These are phyloP conservation scores for Daldinia vernicosa DNA, from an alignment of 495 filamentous ascomycete genomes.

Conservation along the genomic window DNA sequence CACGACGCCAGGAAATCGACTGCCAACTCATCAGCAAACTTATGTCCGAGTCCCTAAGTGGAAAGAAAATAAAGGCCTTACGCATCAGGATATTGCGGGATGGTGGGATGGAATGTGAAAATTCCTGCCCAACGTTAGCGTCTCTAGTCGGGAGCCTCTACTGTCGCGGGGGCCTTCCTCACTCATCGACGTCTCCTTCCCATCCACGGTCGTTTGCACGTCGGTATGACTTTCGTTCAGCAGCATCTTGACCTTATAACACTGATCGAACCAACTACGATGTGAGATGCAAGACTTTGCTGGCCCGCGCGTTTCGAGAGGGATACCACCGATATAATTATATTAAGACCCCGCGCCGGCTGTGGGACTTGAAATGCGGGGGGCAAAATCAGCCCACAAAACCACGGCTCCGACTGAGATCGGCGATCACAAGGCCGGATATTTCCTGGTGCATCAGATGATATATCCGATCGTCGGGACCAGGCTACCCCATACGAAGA, in stretches of 20 bases:
- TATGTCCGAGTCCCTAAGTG: not conserved
- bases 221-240: slow-evolving; percentile 57
- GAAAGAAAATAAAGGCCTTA: slow-evolving; percentile 46
- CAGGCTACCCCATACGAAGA: not conserved
- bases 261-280: not conserved
- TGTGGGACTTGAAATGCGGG: slow-evolving; percentile 31
- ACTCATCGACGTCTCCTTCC: slow-evolving; percentile 61
- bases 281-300: slow-evolving; percentile 6
- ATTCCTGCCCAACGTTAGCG: slow-evolving; percentile 66
- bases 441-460: not conserved
- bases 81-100: slow-evolving; percentile 86
- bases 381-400: slow-evolving; percentile 18
- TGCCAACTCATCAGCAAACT: slow-evolving; percentile 46
- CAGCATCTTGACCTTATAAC: slow-evolving; percentile 48
- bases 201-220: slow-evolving; percentile 53
- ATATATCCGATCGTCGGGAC: not conserved
- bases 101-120: slow-evolving; percentile 86
- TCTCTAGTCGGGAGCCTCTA: slow-evolving; percentile 15
- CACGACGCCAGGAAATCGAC: slow-evolving; percentile 87
- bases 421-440: slow-evolving; percentile 16
- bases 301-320: slow-evolving; percentile 15
- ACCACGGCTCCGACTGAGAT: slow-evolving; percentile 30
- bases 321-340: slow-evolving; percentile 17
- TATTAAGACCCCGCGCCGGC: slow-evolving; percentile 34
- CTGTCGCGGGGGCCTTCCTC: slow-evolving; percentile 16